Percentiles rank a stretch among this genome's conserved stretches.
Evolutionary conservation across 441 rosid genomes (phyloP).

Genomic region (Mallotus repandus): DNA sequence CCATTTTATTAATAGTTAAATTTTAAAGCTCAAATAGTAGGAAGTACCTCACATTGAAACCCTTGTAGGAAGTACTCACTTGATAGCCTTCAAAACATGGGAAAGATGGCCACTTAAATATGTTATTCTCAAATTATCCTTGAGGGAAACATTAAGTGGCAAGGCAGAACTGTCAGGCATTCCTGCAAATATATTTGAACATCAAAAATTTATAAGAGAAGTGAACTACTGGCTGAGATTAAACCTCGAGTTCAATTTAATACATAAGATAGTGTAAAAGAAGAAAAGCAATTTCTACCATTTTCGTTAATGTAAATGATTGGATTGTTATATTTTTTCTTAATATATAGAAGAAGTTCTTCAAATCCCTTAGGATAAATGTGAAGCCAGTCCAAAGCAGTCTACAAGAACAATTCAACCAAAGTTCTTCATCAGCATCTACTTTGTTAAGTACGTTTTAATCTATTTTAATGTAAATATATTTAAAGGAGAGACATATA

Average conservation of each 20-base stretch:
- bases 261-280: too few species aligned
- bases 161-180: conserved; percentile 32
- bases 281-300: conserved; percentile 4
- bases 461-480: background rate
- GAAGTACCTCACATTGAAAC: too few species aligned
- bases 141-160: conserved; percentile 32
- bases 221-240: too few species aligned
- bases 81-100: conserved; percentile 31
- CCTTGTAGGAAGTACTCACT: conserved; percentile 23
- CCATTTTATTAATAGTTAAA: too few species aligned
- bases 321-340: conserved; percentile 27
- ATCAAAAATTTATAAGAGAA: too few species aligned
- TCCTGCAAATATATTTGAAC: conserved; percentile 26
- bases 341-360: conserved; percentile 23
- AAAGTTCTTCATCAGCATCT: background rate
- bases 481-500: background rate
- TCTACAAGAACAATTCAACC: background rate
- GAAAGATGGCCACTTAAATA: conserved; percentile 37
- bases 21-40: too few species aligned
- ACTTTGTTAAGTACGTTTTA: background rate
- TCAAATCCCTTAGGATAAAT: conserved; percentile 29
- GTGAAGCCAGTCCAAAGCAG: conserved; percentile 25
- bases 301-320: conserved; percentile 28
- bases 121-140: conserved; percentile 31
- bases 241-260: too few species aligned